Evolutionary conservation across 129 eudicot species (phyloP).

Genomic region (Artemisia tridentata): DNA sequence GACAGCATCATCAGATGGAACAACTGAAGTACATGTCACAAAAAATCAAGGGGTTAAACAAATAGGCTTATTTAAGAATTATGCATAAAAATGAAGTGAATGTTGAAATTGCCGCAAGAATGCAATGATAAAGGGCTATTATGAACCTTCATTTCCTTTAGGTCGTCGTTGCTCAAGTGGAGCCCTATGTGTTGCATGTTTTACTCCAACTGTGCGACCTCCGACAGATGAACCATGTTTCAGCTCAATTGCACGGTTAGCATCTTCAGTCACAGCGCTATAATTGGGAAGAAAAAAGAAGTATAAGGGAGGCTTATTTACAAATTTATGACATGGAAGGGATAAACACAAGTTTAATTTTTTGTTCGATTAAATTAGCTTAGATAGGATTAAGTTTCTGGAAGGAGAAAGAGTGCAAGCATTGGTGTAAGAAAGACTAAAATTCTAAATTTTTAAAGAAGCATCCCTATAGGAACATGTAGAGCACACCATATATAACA

Average conservation of each 20-base stretch:
- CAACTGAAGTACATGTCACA: conserved; percentile 22
- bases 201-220: conserved; percentile 82
- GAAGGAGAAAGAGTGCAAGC: too few relatives aligned
- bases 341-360: neutral
- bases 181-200: conserved; percentile 83
- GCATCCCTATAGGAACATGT: too few relatives aligned
- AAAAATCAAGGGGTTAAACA: conserved; percentile 2
- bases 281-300: conserved; percentile 14
- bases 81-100: neutral
- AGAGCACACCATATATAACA: too few relatives aligned
- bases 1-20: conserved; percentile 36
- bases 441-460: too few relatives aligned
- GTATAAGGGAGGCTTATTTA: neutral
- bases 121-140: neutral
- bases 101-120: neutral
- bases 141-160: conserved; percentile 67
- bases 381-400: neutral
- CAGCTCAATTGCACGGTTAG: conserved; percentile 85
- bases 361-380: neutral
- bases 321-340: neutral
- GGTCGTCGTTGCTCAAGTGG: conserved; percentile 82
- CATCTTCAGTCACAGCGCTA: conserved; percentile 85
- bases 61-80: neutral
- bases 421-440: too few relatives aligned
- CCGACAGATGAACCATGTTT: conserved; percentile 78